phyloP scores from a whole-genome alignment of 768 basidiomycete genomes.

The Pulveroboletus sp. region DNA sequence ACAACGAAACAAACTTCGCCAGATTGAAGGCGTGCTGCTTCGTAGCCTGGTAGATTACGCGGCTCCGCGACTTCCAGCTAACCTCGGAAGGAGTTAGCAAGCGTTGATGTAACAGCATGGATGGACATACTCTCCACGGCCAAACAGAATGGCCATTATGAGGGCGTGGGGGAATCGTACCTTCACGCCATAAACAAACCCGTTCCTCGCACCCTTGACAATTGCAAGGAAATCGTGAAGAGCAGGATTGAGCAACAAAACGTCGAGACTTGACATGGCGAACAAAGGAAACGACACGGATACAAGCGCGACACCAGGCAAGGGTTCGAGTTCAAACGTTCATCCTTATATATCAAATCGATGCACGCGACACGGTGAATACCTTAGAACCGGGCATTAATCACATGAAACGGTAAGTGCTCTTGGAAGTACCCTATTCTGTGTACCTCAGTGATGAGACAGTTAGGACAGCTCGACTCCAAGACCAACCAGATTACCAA shows the following conservation, averaged over 20 bases:
- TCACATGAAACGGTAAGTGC: slow-evolving; percentile 33
- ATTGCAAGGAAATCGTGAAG: slow-evolving; percentile 91
- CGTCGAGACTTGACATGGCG: slow-evolving; percentile 25
- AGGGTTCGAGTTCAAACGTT: background rate
- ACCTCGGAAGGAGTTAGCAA: slow-evolving; percentile 6
- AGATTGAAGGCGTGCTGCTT: slow-evolving; percentile 89
- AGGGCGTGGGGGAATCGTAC: slow-evolving; percentile 94
- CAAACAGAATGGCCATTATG: slow-evolving; percentile 93
- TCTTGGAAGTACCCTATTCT: too few relatives aligned
- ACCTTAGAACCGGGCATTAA: slow-evolving; percentile 8
- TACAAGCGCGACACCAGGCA: background rate
- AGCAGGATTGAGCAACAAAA: slow-evolving; percentile 51
- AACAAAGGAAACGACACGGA: background rate
- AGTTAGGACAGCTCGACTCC: background rate
- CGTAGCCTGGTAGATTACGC: slow-evolving; percentile 76
- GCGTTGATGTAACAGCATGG: background rate
- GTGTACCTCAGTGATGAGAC: background rate
- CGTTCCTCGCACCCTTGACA: slow-evolving; percentile 90
- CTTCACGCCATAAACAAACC: slow-evolving; percentile 86
- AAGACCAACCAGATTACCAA: background rate
- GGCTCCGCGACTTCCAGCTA: slow-evolving; percentile 70
- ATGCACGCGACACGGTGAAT: too few relatives aligned
- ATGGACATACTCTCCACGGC: slow-evolving; percentile 76
- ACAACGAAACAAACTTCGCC: slow-evolving; percentile 89
- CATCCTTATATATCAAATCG: too few relatives aligned